phyloP scores from a whole-genome alignment of 2,329 filamentous ascomycete genomes.

The Epichloe sibirici region DNA sequence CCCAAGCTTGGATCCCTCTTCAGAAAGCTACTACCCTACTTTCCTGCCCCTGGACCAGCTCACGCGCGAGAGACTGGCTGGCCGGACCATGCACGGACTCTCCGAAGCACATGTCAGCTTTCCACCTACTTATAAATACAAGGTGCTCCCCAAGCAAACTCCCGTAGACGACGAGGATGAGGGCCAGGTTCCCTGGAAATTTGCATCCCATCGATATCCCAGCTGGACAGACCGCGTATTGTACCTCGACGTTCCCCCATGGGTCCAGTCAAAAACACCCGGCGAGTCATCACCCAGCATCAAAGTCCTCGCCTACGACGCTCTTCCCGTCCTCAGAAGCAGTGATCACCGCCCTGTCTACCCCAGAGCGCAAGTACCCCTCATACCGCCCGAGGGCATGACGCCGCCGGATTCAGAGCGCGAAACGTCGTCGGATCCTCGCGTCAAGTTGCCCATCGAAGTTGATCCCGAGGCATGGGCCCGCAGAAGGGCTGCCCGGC shows the following conservation, averaged over 20 bases:
- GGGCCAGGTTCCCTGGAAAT: slow-evolving; percentile 46
- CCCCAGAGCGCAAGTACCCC: slow-evolving; percentile 54
- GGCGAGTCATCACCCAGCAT: slow-evolving; percentile 19
- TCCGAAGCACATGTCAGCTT: slow-evolving; percentile 64
- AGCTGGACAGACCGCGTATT: slow-evolving; percentile 90
- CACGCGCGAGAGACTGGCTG: slow-evolving; percentile 53
- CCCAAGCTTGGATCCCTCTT: slow-evolving; percentile 46
- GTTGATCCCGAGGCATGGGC: slow-evolving; percentile 44
- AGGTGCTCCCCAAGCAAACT: slow-evolving; percentile 20
- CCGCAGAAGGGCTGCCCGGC: slow-evolving; percentile 32
- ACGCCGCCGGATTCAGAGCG: slow-evolving; percentile 16
- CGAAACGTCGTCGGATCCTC: slow-evolving; percentile 23
- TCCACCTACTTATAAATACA: slow-evolving; percentile 90
- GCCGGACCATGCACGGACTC: slow-evolving; percentile 66
- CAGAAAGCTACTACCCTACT: slow-evolving; percentile 47
- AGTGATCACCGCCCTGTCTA: slow-evolving; percentile 84
- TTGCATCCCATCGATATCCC: slow-evolving; percentile 75
- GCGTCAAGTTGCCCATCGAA: slow-evolving; percentile 34
- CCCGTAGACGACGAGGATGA: slow-evolving; percentile 15
- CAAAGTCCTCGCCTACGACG: slow-evolving; percentile 54
- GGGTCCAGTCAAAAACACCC: slow-evolving; percentile 28
- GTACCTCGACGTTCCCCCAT: slow-evolving; percentile 52
- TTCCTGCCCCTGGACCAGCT: slow-evolving; percentile 73
- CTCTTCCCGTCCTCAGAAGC: slow-evolving; percentile 65
- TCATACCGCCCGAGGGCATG: slow-evolving; percentile 33